These are phyloP conservation scores for Jatropha curcas DNA, from an alignment of 345 rosid genomes.

Conservation along the genomic window DNA sequence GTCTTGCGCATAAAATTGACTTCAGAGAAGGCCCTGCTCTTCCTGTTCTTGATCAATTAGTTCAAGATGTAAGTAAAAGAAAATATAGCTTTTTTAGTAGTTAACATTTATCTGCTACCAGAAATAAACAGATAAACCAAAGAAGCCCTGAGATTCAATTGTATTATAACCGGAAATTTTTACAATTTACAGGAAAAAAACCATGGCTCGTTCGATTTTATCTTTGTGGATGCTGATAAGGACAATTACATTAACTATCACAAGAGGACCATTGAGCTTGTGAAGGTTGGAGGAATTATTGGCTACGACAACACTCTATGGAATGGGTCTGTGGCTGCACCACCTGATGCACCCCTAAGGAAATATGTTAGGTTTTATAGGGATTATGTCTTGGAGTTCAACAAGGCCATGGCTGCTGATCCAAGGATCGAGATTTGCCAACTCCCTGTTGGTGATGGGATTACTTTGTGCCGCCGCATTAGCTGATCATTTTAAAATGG, in stretches of 20 bases:
- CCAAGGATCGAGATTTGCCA: slow-evolving; percentile 94
- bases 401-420: slow-evolving; percentile 94
- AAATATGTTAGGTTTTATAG: slow-evolving; percentile 74
- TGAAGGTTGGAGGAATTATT: slow-evolving; percentile 84
- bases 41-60: slow-evolving; percentile 78
- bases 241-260: slow-evolving; percentile 96
- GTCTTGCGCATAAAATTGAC: slow-evolving; percentile 93
- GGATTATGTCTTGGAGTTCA: slow-evolving; percentile 86
- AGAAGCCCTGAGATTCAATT: too few species aligned
- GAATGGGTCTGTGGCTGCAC: slow-evolving; percentile 90
- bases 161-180: background rate
- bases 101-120: too few species aligned
- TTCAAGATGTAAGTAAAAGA: slow-evolving; percentile 86
- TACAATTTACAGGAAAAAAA: slow-evolving; percentile 51
- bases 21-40: slow-evolving; percentile 97
- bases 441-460: slow-evolving; percentile 95
- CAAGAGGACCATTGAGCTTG: slow-evolving; percentile 74
- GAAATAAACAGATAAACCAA: too few species aligned
- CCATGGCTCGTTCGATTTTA: slow-evolving; percentile 78
- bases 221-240: slow-evolving; percentile 97
- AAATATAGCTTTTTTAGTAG: too few species aligned
- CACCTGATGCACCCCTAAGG: slow-evolving; percentile 79
- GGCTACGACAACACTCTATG: slow-evolving; percentile 98
- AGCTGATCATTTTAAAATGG: slow-evolving; percentile 21
- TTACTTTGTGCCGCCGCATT: slow-evolving; percentile 95